A percentile compares a stretch with the other conserved stretches of the same genome.
Evolutionary conservation across 1,284 basidiomycete genomes (phyloP).

Genomic region (Ceratobasidium sp.): DNA sequence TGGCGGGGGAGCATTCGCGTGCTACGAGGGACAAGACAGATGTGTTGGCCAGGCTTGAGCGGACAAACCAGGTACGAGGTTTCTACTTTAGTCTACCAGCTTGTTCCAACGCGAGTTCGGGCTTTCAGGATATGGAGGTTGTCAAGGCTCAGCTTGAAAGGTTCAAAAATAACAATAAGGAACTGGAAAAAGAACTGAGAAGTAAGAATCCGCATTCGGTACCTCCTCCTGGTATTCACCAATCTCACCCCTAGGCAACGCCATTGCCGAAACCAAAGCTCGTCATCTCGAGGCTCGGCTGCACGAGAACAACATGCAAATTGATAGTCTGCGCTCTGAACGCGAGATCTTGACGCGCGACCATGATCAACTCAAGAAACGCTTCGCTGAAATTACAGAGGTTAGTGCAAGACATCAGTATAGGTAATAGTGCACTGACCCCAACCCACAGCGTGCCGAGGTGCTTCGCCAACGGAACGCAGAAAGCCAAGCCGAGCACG

Average conservation of each 20-base stretch:
- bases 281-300: slow-evolving; percentile 67
- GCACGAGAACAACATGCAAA: slow-evolving; percentile 65
- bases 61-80: slow-evolving; percentile 67
- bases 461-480: slow-evolving; percentile 65
- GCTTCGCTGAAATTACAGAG: slow-evolving; percentile 67
- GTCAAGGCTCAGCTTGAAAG: slow-evolving; percentile 68
- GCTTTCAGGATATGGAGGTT: slow-evolving; percentile 71
- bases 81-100: neutral
- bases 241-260: slow-evolving; percentile 56
- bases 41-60: slow-evolving; percentile 64
- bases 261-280: slow-evolving; percentile 69
- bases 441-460: slow-evolving; percentile 55
- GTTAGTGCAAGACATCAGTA: slow-evolving; percentile 51
- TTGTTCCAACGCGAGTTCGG: slow-evolving; percentile 16
- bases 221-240: neutral
- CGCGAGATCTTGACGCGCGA: slow-evolving; percentile 67
- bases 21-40: slow-evolving; percentile 67
- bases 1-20: slow-evolving; percentile 66
- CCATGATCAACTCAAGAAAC: slow-evolving; percentile 70
- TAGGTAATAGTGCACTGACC: neutral
- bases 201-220: slow-evolving; percentile 52
- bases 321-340: slow-evolving; percentile 74
- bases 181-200: slow-evolving; percentile 69
- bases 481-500: slow-evolving; percentile 68
- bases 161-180: slow-evolving; percentile 69